Percentiles rank a stretch among this genome's conserved stretches.
Evolutionary conservation across 805 yeast species (phyloP).

Genomic region (Candida loeiensis): DNA sequence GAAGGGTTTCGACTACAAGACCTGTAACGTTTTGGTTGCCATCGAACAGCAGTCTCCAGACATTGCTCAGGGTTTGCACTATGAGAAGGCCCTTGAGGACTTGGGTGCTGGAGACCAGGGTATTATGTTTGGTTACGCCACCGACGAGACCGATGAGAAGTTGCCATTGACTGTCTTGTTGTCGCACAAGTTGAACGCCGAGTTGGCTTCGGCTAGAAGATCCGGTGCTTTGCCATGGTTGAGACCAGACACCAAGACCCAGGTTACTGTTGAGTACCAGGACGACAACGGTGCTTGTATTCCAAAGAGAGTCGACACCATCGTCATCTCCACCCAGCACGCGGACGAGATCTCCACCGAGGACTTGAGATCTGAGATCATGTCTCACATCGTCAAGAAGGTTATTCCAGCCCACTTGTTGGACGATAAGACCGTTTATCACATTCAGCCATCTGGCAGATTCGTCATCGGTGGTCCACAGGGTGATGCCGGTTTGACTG

Average conservation of each 20-base stretch:
- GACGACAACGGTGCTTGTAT: conserved; percentile 92
- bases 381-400: conserved; percentile 79
- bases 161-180: conserved; percentile 91
- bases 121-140: conserved; percentile 99
- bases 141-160: conserved; percentile 97
- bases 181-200: conserved; percentile 95
- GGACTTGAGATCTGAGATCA: conserved; percentile 77
- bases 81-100: conserved; percentile 91
- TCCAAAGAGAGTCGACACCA: conserved; percentile 95
- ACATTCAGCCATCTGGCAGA: conserved; percentile 99
- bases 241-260: conserved; percentile 99
- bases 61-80: conserved; percentile 98
- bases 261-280: conserved; percentile 95
- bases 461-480: conserved; percentile 99
- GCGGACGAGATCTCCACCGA: conserved; percentile 94
- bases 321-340: conserved; percentile 97
- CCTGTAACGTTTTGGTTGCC: conserved; percentile 98
- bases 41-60: conserved; percentile 99
- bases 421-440: conserved; percentile 94
- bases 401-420: conserved; percentile 87
- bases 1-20: conserved; percentile 98
- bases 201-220: conserved; percentile 96
- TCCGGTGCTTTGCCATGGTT: conserved; percentile 92
- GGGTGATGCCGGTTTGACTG: conserved; percentile 99
- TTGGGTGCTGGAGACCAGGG: conserved; percentile 99